Percentiles rank a stretch among this genome's conserved stretches.
Conservation (phyloP, 2,329 filamentous ascomycete species). For the Fusarium heterosporum region DNA sequence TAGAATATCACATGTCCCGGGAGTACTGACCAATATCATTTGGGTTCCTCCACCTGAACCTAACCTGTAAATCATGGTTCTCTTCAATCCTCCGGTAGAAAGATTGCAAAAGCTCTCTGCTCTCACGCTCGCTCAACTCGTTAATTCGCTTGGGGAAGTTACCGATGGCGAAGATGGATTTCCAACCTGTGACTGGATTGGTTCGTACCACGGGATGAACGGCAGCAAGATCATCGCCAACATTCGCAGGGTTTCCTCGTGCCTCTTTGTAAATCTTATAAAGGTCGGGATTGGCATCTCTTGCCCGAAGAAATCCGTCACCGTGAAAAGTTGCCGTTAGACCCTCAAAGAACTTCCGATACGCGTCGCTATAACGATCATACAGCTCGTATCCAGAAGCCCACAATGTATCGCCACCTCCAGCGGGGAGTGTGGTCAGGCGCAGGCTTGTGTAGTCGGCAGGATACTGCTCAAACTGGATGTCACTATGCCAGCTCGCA, state of each 20-base stretch:
- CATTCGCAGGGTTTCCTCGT: slow-evolving; percentile 56
- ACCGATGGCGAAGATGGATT: slow-evolving; percentile 58
- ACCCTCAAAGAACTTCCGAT: slow-evolving; percentile 64
- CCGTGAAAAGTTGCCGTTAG: slow-evolving; percentile 61
- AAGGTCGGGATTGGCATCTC: slow-evolving; percentile 47
- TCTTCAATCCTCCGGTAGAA: slow-evolving; percentile 57
- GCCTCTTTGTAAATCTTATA: slow-evolving; percentile 51
- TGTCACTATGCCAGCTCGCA: slow-evolving; percentile 62
- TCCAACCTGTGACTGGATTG: slow-evolving; percentile 73
- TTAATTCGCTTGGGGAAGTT: slow-evolving; percentile 58
- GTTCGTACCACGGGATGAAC: slow-evolving; percentile 69
- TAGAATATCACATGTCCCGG: fast-evolving
- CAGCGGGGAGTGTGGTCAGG: slow-evolving; percentile 63
- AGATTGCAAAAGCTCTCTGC: slow-evolving; percentile 55
- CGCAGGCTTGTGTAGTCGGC: slow-evolving; percentile 68
- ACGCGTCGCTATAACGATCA: slow-evolving; percentile 63
- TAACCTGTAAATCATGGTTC: slow-evolving; percentile 63
- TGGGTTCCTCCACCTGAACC: slow-evolving; percentile 58
- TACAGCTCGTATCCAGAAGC: slow-evolving; percentile 70
- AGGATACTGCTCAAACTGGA: slow-evolving; percentile 67
- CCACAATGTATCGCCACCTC: slow-evolving; percentile 69
- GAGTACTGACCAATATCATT: slow-evolving; percentile 53
- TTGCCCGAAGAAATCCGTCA: slow-evolving; percentile 24
- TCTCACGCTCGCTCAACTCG: slow-evolving; percentile 57
- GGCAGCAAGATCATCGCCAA: slow-evolving; percentile 60